Evolutionary conservation across 352 stramenopile genomes (phyloP), one percentile per base, ranked within the genome.

Genomic region (Phytopythium litorale): DNA sequence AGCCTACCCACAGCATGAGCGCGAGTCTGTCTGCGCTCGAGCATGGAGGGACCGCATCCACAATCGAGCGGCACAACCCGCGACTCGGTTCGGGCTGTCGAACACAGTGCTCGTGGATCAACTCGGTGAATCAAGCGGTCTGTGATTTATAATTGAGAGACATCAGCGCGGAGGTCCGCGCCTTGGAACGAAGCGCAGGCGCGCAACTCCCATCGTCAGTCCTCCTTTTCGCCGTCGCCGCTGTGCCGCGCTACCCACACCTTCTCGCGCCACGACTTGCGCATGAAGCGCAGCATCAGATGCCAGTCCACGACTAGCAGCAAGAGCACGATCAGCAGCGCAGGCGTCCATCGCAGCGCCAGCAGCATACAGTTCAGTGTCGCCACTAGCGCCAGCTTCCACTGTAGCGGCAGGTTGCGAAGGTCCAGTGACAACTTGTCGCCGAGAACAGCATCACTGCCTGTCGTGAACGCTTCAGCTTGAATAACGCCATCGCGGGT

Each of bases 321-420:
- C 33, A 70, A 49, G 16, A 75, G 52, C 50, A 76, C 60, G 25
- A 77, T 63, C 3, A 77, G 33, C 9, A 64, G 53, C 55, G 49
- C n/a, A 5, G 72, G 66, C 7, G 49, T 62, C 18, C 60, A 73
- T 13, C 64, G 69, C 45, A 79, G 43, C 2, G 64, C 68, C 23
- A 79, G 42, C 12, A 78, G 67, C 28, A 50, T 56, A 40, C 75
- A 60, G n/a, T 78, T 81, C 13, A 78, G 37, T 7, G 69, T 54
- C 15, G 52, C 60, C 30, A 66, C 52, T 28, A 74, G 23, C 16
- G 64, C 67, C n/a, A 81, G 12, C 35, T 81, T 81, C 73, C 70
- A 76, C 56, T 72, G 58, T 12, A 68, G 18, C 58, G 67, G 65
- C 43, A 81, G 70, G 2, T 63, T 62, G 3, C 66, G 62, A 46